phyloP scores from a whole-genome alignment of 768 basidiomycete species.

The Jaapia argillacea region DNA sequence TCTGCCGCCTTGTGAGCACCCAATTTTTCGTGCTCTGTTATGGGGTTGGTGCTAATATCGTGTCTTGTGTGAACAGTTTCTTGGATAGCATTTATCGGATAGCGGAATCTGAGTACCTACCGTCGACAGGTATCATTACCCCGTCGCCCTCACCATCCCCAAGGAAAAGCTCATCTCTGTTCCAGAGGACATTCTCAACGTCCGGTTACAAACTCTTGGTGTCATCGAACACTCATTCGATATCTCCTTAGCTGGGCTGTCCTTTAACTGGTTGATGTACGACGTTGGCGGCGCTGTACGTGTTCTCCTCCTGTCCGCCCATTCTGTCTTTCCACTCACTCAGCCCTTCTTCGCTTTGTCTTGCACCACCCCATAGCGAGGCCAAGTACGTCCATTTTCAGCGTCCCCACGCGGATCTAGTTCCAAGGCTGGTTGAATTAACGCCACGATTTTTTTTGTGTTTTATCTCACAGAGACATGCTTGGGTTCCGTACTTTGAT shows the following conservation, averaged over 20 bases:
- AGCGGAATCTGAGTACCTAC: constrained; percentile 57
- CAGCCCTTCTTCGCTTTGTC: neutral
- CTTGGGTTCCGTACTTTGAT: constrained; percentile 68
- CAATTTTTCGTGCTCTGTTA: constrained; percentile 3
- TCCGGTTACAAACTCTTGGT: constrained; percentile 88
- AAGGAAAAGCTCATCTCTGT: neutral
- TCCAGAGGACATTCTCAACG: constrained; percentile 77
- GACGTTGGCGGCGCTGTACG: constrained; percentile 63
- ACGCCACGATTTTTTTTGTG: neutral
- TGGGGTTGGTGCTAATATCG: constrained; percentile 1
- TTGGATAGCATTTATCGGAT: constrained; percentile 65
- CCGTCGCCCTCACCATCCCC: neutral
- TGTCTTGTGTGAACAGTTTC: constrained; percentile 45
- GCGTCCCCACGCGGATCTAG: neutral
- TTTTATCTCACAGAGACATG: constrained; percentile 40
- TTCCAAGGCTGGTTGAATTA: neutral
- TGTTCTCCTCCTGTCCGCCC: too few species aligned
- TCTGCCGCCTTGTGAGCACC: constrained; percentile 78
- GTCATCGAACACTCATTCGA: constrained; percentile 80
- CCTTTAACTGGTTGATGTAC: constrained; percentile 65
- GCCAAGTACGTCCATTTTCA: neutral
- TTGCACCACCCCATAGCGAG: neutral
- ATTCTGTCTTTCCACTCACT: neutral
- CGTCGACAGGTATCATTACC: constrained; percentile 50
- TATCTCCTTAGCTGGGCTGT: constrained; percentile 68